Conservation (phyloP, 441 rosid species). For the Populus hybrid region DNA sequence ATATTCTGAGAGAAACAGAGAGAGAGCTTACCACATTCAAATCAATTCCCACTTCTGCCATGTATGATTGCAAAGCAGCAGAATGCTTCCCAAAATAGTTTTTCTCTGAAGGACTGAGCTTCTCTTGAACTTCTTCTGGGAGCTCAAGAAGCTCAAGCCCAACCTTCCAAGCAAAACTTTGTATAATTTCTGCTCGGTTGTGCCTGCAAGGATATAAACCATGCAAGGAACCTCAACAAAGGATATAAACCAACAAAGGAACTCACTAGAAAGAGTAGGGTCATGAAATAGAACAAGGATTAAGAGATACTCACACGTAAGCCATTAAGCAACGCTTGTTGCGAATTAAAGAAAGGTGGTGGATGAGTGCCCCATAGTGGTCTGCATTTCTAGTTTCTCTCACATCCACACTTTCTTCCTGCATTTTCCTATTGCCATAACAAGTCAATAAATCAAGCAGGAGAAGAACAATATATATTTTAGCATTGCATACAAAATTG, state of each 20-base stretch:
- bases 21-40: constrained; percentile 64
- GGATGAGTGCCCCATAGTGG: constrained; percentile 81
- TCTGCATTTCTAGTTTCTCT: constrained; percentile 74
- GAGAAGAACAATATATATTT: neutral
- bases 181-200: constrained; percentile 74
- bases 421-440: constrained; percentile 60
- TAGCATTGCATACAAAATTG: neutral
- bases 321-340: constrained; percentile 95
- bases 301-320: constrained; percentile 47
- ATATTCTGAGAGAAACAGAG: neutral
- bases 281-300: neutral
- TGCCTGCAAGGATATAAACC: constrained; percentile 42
- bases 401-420: constrained; percentile 78
- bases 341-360: constrained; percentile 77
- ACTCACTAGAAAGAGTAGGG: constrained; percentile 8
- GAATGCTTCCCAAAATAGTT: constrained; percentile 66
- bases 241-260: neutral
- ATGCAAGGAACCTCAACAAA: neutral
- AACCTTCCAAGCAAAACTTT: constrained; percentile 68
- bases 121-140: constrained; percentile 71
- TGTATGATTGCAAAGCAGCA: constrained; percentile 59
- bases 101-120: constrained; percentile 64
- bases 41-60: constrained; percentile 64
- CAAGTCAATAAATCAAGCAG: neutral
- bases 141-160: constrained; percentile 73